These are phyloP conservation scores for Hypoxylon trugodes DNA, from an alignment of 495 filamentous ascomycete genomes.

Conservation along the genomic window DNA sequence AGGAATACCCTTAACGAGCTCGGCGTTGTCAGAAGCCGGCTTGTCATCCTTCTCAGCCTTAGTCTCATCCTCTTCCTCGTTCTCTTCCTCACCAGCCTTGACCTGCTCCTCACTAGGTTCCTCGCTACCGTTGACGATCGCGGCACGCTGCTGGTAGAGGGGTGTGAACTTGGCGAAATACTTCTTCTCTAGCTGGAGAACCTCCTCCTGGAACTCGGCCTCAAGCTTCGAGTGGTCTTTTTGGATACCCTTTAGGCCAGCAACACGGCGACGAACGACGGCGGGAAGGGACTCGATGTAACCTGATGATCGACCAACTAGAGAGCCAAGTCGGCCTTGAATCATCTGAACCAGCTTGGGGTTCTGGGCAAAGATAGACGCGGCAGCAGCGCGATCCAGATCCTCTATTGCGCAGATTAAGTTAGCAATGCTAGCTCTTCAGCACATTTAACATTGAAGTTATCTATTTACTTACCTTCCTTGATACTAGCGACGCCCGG, in stretches of 20 bases:
- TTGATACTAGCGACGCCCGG: conserved; percentile 94
- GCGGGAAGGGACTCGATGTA: conserved; percentile 96
- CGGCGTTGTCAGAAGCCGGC: conserved; percentile 54
- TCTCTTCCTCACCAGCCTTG: conserved; percentile 82
- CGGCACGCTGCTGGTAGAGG: conserved; percentile 92
- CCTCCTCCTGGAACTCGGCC: conserved; percentile 97
- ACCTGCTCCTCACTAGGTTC: conserved; percentile 91
- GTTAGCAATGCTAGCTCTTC: conserved; percentile 26
- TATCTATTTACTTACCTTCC: conserved; percentile 74
- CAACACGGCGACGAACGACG: conserved; percentile 88
- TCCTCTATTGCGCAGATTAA: conserved; percentile 70
- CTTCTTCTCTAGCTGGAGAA: conserved; percentile 97
- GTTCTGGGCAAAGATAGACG: conserved; percentile 92
- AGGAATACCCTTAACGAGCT: conserved; percentile 77
- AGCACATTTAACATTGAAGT: conserved; percentile 3
- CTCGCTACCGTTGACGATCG: conserved; percentile 85
- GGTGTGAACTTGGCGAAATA: conserved; percentile 99
- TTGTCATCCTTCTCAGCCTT: conserved; percentile 64
- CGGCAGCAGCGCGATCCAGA: conserved; percentile 84
- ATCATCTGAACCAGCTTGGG: conserved; percentile 95
- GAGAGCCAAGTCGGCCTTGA: conserved; percentile 90
- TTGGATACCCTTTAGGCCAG: conserved; percentile 95
- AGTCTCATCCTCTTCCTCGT: conserved; percentile 69
- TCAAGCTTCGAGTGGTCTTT: conserved; percentile 99
- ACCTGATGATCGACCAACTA: conserved; percentile 94